These are phyloP conservation scores for Hebeloma cylindrosporum DNA, from an alignment of 768 basidiomycete genomes.

Conservation along the genomic window DNA sequence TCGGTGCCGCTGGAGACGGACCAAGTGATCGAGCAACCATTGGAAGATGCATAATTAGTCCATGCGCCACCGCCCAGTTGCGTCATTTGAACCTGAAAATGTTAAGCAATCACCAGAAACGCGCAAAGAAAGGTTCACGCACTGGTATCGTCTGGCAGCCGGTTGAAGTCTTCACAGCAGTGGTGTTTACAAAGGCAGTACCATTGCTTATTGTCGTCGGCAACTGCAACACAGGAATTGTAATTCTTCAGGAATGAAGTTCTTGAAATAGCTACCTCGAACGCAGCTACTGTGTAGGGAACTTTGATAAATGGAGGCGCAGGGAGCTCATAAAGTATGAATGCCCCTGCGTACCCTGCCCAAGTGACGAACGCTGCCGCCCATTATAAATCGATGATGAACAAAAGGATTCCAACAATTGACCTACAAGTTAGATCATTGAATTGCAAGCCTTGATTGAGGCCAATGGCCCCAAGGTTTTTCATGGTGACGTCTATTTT, in stretches of 20 bases:
- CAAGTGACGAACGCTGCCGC: conserved; percentile 49
- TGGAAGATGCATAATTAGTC: conserved; percentile 42
- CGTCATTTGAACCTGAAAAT: conserved; percentile 37
- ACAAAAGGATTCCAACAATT: background rate
- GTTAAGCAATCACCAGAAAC: background rate
- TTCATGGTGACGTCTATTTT: conserved; percentile 36
- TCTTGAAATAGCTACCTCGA: conserved; percentile 36
- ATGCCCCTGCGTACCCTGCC: conserved; percentile 53
- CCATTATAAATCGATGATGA: background rate
- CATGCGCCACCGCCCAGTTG: conserved; percentile 33
- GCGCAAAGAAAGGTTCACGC: conserved; percentile 7
- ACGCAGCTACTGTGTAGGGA: conserved; percentile 46
- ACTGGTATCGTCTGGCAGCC: conserved; percentile 43
- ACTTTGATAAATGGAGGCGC: conserved; percentile 46
- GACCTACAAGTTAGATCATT: conserved; percentile 48
- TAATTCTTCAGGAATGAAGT: background rate
- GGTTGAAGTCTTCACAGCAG: conserved; percentile 45
- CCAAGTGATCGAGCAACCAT: conserved; percentile 42
- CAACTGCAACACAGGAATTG: conserved; percentile 27
- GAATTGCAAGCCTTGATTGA: conserved; percentile 48
- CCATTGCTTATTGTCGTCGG: conserved; percentile 42
- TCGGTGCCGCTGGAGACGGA: conserved; percentile 37
- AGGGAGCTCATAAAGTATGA: conserved; percentile 44
- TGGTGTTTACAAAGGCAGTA: conserved; percentile 48
- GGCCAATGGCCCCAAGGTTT: conserved; percentile 37